A percentile compares a stretch with the other conserved stretches of the same genome.
These are phyloP conservation scores for Elsinoe australis DNA, from an alignment of 2,329 filamentous ascomycete species.

Conservation along the genomic window DNA sequence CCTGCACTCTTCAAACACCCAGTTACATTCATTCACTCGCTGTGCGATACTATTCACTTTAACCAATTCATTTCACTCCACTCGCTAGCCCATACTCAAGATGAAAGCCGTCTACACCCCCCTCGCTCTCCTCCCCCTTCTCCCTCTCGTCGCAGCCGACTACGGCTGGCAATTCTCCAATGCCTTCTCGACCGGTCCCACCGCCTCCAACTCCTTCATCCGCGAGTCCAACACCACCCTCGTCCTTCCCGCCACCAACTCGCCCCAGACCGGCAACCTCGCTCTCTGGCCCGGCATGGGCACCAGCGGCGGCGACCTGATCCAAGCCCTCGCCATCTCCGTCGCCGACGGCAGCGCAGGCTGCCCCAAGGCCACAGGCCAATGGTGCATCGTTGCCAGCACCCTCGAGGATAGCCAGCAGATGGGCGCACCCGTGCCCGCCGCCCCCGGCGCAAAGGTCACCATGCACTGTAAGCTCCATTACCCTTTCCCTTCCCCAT, in stretches of 20 bases:
- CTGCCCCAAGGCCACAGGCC: constrained; percentile 9
- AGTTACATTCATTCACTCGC: too few relatives aligned
- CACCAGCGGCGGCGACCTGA: constrained; percentile 40
- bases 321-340: constrained; percentile 36
- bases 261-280: constrained; percentile 32
- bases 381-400: constrained; percentile 18
- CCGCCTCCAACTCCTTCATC: constrained; percentile 34
- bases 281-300: constrained; percentile 46
- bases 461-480: neutral
- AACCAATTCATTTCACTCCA: too few relatives aligned
- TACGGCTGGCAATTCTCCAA: constrained; percentile 9
- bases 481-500: neutral
- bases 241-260: constrained; percentile 35
- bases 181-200: constrained; percentile 5
- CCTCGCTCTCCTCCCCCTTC: neutral
- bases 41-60: too few relatives aligned
- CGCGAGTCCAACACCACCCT: constrained; percentile 40
- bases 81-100: too few relatives aligned
- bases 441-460: neutral
- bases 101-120: neutral
- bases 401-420: constrained; percentile 7
- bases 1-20: too few relatives aligned
- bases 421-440: neutral
- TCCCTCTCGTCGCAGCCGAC: neutral
- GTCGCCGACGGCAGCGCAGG: constrained; percentile 11